Evolutionary conservation across 345 rosid genomes (phyloP), one percentile per base, ranked within the genome.

Genomic region (Cardiospermum halicacabum): DNA sequence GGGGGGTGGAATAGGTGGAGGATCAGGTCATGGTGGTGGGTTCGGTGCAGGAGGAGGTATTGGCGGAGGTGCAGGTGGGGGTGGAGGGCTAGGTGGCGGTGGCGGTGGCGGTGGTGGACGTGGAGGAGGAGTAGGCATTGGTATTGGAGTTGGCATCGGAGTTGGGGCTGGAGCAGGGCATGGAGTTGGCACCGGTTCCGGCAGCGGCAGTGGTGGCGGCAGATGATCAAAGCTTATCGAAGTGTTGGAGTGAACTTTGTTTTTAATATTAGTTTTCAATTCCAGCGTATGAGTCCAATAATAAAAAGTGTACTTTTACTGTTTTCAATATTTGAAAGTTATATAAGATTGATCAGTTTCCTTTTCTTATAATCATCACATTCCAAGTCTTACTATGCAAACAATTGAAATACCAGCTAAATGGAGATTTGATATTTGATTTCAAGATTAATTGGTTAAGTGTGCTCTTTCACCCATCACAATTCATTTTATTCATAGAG

Each of bases 1-100:
- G 9, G 80, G 81, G 13, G 62, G 54, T 5, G 86, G 84, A 1
- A 58, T 40, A 0, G 73, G 73, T 57, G 67, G 28, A 47, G 72
- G 73, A 0, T 37, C 34, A 16, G 66, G 62, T 48, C 67, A 67
- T 6, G 73, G 73, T 39, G 32, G 10, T 13, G 67, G 73, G 16
- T 47, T 47, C 2, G 51, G 51, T 7, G 51, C 51, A 16, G 73
- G 73, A 37, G 67, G 28, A 47, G 72, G 73, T 1, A 31, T 24
- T 4, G 65, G 61, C 24, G 67, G 67, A 3, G 72, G 72, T 37
- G 22, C 18, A 4, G 67, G 72, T 18, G 70, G 48, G n/a, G 48
- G 48, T 43, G n/a, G n/a, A n/a, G n/a, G n/a, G n/a, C 11, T 45
- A 45, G 50, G 50, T 45, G 50, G 22, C 7, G 63, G 11, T 53